Evolutionary conservation across 2,329 filamentous ascomycete species (phyloP).

Genomic region (Thelonectria discophora): DNA sequence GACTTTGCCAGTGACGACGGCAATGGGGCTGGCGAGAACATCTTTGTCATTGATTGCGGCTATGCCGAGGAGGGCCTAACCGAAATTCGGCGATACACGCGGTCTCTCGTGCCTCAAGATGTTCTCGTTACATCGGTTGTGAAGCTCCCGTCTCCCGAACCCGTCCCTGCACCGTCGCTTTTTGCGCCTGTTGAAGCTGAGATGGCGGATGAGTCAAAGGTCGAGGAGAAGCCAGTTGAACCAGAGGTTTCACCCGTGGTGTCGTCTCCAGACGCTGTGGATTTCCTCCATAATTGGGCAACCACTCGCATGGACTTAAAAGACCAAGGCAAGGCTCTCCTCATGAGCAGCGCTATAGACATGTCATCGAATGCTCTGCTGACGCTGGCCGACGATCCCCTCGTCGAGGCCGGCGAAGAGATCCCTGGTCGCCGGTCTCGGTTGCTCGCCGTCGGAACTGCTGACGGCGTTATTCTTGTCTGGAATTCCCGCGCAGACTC

Average conservation of each 20-base stretch:
- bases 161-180: slow-evolving; percentile 38
- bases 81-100: slow-evolving; percentile 55
- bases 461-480: slow-evolving; percentile 76
- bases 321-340: slow-evolving; percentile 64
- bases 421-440: slow-evolving; percentile 87
- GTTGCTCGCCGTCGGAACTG: slow-evolving; percentile 83
- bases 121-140: slow-evolving; percentile 14
- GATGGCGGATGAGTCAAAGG: slow-evolving; percentile 10
- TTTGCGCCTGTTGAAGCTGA: slow-evolving; percentile 39
- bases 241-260: slow-evolving; percentile 38
- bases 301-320: slow-evolving; percentile 57
- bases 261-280: slow-evolving; percentile 28
- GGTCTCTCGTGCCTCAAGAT: slow-evolving; percentile 42
- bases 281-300: slow-evolving; percentile 45
- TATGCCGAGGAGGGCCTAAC: slow-evolving; percentile 64
- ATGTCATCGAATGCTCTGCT: slow-evolving; percentile 75
- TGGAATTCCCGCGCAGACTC: slow-evolving; percentile 82
- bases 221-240: slow-evolving; percentile 34
- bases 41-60: slow-evolving; percentile 79
- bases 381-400: slow-evolving; percentile 80
- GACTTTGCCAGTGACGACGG: slow-evolving; percentile 88
- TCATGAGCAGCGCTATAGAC: slow-evolving; percentile 79
- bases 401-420: slow-evolving; percentile 62
- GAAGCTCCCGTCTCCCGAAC: slow-evolving; percentile 11
- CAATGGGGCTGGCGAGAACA: slow-evolving; percentile 76